Evolutionary conservation across 257 asterid species (phyloP).

Genomic region (Lantana camara): DNA sequence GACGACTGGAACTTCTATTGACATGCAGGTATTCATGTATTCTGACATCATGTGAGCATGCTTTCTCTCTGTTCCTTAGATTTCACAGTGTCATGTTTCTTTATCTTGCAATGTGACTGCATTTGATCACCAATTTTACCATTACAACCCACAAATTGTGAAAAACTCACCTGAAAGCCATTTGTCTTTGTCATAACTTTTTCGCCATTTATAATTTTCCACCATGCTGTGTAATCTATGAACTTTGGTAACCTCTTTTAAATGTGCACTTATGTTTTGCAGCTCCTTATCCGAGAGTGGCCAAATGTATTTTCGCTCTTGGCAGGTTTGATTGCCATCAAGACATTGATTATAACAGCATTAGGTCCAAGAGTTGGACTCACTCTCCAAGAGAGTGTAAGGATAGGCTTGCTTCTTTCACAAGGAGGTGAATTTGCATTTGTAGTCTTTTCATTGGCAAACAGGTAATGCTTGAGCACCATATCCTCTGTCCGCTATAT

Average conservation of each 20-base stretch:
- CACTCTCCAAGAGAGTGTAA: slow-evolving; percentile 81
- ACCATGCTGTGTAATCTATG: slow-evolving; percentile 8
- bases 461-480: slow-evolving; percentile 55
- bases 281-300: slow-evolving; percentile 98
- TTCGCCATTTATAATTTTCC: not conserved
- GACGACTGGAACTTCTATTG: slow-evolving; percentile 97
- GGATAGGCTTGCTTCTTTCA: slow-evolving; percentile 96
- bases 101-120: not conserved
- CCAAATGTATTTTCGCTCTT: slow-evolving; percentile 92
- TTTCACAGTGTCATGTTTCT: not conserved
- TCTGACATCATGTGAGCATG: not conserved
- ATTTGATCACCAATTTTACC: not conserved
- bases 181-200: slow-evolving; percentile 6
- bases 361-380: slow-evolving; percentile 95
- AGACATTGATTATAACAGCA: slow-evolving; percentile 90
- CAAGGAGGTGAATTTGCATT: slow-evolving; percentile 99
- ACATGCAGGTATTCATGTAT: slow-evolving; percentile 68
- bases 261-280: slow-evolving; percentile 35
- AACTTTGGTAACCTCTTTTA: slow-evolving; percentile 22
- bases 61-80: not conserved
- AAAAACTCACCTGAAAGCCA: not conserved
- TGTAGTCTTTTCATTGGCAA: slow-evolving; percentile 93
- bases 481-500: slow-evolving; percentile 12
- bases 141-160: not conserved
- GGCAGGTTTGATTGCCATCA: slow-evolving; percentile 90